These are phyloP conservation scores for Trichoderma atrobrunneum DNA, from an alignment of 2,329 filamentous ascomycete species.

Conservation along the genomic window DNA sequence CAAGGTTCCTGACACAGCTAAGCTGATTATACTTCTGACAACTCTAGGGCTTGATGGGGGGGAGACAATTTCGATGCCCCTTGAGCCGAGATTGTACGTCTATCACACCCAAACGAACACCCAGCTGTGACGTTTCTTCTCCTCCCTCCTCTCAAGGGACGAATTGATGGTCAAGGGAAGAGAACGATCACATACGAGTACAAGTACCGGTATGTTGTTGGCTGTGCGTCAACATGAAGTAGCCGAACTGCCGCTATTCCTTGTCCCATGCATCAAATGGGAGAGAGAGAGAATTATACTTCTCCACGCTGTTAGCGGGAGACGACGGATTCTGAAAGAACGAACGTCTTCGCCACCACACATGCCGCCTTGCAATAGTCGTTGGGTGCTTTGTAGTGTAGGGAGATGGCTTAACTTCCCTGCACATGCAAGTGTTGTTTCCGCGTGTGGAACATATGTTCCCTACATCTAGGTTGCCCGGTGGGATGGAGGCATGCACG, in stretches of 20 bases:
- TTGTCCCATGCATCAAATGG: not conserved
- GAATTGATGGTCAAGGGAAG: not conserved
- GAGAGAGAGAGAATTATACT: not conserved
- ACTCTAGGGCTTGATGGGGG: not conserved
- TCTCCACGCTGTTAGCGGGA: not conserved
- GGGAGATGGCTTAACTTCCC: conserved; percentile 7
- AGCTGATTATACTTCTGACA: not conserved
- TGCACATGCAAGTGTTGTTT: not conserved
- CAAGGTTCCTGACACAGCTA: conserved; percentile 1
- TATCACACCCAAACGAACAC: not conserved
- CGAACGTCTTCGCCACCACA: not conserved
- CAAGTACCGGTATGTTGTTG: not conserved
- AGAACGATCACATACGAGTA: not conserved
- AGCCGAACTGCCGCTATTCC: conserved; percentile 11
- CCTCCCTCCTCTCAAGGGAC: not conserved
- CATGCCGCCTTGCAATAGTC: not conserved
- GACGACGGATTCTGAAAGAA: not conserved
- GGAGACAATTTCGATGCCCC: not conserved
- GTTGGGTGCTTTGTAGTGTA: not conserved
- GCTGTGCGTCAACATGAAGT: not conserved
- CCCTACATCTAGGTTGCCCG: not conserved
- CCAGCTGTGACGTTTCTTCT: not conserved
- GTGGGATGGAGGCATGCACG: not conserved
- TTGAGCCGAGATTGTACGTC: not conserved
- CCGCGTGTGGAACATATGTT: not conserved